phyloP scores from a whole-genome alignment of 306 rosid species.

The Quercus rubra region DNA sequence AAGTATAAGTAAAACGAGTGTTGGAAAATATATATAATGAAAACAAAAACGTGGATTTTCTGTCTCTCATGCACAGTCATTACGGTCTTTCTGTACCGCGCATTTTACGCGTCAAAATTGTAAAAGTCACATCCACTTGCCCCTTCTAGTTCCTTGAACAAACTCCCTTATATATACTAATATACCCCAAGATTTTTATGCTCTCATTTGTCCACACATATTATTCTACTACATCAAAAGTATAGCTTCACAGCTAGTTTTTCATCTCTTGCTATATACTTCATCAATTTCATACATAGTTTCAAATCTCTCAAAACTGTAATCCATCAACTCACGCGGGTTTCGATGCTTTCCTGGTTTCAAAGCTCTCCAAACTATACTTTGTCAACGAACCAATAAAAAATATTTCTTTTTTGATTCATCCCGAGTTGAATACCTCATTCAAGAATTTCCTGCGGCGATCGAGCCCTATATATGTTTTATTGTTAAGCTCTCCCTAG shows the following conservation, averaged over 20 bases:
- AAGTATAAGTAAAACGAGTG: too few relatives aligned
- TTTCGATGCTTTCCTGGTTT: background rate
- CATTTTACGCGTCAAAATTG: slow-evolving; percentile 10
- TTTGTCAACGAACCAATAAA: background rate
- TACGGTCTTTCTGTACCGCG: background rate
- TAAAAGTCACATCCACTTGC: slow-evolving; percentile 11
- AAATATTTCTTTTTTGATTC: too few relatives aligned
- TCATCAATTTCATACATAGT: background rate
- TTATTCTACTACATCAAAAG: too few relatives aligned
- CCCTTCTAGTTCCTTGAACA: background rate
- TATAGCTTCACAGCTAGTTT: background rate
- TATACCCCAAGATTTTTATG: background rate
- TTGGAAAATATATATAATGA: too few relatives aligned
- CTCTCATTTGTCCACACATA: background rate
- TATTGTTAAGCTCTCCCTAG: background rate
- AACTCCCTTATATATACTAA: background rate
- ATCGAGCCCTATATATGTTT: background rate
- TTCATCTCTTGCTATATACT: background rate
- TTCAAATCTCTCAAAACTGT: background rate
- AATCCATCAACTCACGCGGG: background rate
- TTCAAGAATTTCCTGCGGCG: background rate
- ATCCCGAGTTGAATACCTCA: too few relatives aligned
- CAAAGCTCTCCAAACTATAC: background rate
- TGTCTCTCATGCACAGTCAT: background rate
- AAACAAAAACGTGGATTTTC: background rate